These are phyloP conservation scores for Monosporascus sp. DNA, from an alignment of 2,329 filamentous ascomycete genomes.

Conservation along the genomic window DNA sequence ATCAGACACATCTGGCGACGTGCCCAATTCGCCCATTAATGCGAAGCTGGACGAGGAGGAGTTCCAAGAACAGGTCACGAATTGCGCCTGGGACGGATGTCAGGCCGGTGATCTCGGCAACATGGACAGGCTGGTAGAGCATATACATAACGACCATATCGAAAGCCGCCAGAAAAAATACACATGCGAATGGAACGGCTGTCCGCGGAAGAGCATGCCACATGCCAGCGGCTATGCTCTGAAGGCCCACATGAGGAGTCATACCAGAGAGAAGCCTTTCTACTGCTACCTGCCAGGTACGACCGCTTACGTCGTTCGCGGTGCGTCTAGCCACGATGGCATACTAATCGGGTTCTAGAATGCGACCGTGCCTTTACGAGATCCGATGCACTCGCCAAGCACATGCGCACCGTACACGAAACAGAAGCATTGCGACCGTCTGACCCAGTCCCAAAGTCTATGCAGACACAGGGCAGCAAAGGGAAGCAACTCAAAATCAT, in stretches of 20 bases:
- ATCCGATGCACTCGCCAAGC: slow-evolving; percentile 92
- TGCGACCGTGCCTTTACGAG: slow-evolving; percentile 95
- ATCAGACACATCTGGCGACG: slow-evolving; percentile 82
- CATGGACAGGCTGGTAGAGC: slow-evolving; percentile 76
- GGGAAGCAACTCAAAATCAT: slow-evolving; percentile 57
- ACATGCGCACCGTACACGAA: slow-evolving; percentile 98
- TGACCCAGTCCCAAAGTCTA: slow-evolving; percentile 67
- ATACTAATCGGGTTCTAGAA: slow-evolving; percentile 48
- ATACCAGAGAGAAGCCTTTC: slow-evolving; percentile 97
- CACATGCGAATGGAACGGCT: slow-evolving; percentile 96
- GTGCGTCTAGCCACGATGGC: background rate
- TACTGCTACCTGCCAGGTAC: slow-evolving; percentile 91
- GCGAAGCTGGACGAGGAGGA: slow-evolving; percentile 69
- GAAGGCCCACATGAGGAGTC: slow-evolving; percentile 95
- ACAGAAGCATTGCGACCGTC: slow-evolving; percentile 85
- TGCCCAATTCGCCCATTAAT: slow-evolving; percentile 66
- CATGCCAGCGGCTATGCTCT: slow-evolving; percentile 95
- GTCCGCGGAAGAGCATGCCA: slow-evolving; percentile 77
- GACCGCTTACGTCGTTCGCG: slow-evolving; percentile 15
- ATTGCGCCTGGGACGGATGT: slow-evolving; percentile 75
- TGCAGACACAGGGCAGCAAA: slow-evolving; percentile 44
- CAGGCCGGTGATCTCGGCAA: slow-evolving; percentile 65
- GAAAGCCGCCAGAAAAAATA: slow-evolving; percentile 93
- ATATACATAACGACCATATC: slow-evolving; percentile 91
- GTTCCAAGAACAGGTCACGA: slow-evolving; percentile 70